These are phyloP conservation scores for Halophytophthora batemanensis DNA, from an alignment of 352 stramenopile genomes.

Conservation along the genomic window DNA sequence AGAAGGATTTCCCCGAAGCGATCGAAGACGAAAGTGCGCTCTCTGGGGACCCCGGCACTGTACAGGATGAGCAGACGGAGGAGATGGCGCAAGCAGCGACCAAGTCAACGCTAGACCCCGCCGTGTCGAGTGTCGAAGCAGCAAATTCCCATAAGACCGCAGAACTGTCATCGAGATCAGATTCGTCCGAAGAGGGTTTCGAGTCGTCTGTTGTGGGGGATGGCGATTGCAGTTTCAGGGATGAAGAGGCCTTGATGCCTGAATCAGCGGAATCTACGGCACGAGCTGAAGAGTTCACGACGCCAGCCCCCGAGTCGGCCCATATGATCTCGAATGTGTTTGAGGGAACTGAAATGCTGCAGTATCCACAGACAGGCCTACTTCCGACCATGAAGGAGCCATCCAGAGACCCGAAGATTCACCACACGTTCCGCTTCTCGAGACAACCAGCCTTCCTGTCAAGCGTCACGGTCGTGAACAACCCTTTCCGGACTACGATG, in stretches of 20 bases:
- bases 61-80: background rate
- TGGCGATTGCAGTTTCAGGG: no score
- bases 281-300: background rate
- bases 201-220: background rate
- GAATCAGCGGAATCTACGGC: constrained; percentile 3
- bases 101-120: no score
- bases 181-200: no score
- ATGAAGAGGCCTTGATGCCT: background rate
- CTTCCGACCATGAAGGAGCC: constrained; percentile 8
- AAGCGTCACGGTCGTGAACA: constrained; percentile 30
- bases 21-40: background rate
- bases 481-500: constrained; percentile 34
- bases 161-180: no score
- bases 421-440: constrained; percentile 39
- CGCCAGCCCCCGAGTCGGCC: background rate
- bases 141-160: no score
- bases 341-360: background rate
- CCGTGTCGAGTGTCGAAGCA: no score
- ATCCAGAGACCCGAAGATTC: constrained; percentile 13
- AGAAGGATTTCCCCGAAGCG: constrained; percentile 1
- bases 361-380: constrained; percentile 1
- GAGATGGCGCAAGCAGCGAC: background rate
- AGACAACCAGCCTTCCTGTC: constrained; percentile 43
- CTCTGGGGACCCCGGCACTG: background rate
- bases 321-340: background rate